Evolutionary conservation across 306 rosid species (phyloP).

Genomic region (Vigna trinervia): DNA sequence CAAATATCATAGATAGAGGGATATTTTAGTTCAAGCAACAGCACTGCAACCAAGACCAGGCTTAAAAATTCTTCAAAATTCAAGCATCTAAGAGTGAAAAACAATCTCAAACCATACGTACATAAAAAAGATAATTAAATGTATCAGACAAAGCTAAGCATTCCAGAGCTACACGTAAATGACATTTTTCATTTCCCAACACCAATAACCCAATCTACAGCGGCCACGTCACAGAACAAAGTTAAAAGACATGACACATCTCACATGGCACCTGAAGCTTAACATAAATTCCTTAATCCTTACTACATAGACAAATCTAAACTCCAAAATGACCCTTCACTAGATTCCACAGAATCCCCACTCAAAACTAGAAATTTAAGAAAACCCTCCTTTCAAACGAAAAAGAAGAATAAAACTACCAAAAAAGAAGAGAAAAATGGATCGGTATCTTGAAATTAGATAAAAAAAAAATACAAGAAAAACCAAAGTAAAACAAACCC

Average conservation of each 20-base stretch:
- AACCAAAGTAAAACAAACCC: slow-evolving; percentile 26
- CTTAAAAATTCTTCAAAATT: slow-evolving; percentile 39
- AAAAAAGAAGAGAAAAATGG: slow-evolving; percentile 31
- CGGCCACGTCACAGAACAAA: slow-evolving; percentile 32
- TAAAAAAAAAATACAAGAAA: neutral
- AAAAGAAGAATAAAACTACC: slow-evolving; percentile 9
- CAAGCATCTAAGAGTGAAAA: slow-evolving; percentile 34
- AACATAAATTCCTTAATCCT: slow-evolving; percentile 30
- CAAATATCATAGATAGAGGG: slow-evolving; percentile 10
- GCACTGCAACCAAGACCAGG: slow-evolving; percentile 27
- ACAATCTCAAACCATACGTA: slow-evolving; percentile 16
- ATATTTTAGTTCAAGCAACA: slow-evolving; percentile 29
- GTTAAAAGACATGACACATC: slow-evolving; percentile 1
- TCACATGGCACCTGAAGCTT: neutral
- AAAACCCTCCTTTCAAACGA: slow-evolving; percentile 37
- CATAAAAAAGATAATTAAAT: slow-evolving; percentile 14
- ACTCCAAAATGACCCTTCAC: slow-evolving; percentile 31
- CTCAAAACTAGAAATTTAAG: slow-evolving; percentile 30
- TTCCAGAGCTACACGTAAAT: slow-evolving; percentile 2
- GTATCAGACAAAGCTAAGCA: slow-evolving; percentile 4
- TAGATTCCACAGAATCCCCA: slow-evolving; percentile 43
- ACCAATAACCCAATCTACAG: slow-evolving; percentile 38
- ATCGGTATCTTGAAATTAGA: slow-evolving; percentile 46
- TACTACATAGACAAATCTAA: slow-evolving; percentile 44
- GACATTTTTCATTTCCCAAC: slow-evolving; percentile 18